Conservation (phyloP, 1,139 yeast species). For the Candida gigantensis region DNA sequence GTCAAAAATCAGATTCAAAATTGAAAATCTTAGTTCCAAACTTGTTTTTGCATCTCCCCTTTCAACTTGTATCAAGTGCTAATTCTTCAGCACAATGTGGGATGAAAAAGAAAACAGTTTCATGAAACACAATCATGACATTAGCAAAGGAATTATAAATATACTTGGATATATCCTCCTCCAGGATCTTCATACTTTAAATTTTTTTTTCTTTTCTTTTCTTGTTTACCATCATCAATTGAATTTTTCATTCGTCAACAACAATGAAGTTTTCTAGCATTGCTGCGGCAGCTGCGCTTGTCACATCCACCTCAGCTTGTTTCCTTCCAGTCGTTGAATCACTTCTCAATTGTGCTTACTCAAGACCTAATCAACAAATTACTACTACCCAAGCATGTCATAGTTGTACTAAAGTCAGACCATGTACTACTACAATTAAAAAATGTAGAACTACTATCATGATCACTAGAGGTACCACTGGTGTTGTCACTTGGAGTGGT, state of each 20-base stretch:
- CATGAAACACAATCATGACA: background rate
- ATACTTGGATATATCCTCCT: background rate
- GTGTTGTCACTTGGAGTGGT: constrained; percentile 7
- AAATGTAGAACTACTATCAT: constrained; percentile 3
- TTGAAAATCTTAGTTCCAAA: no score
- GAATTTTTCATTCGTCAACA: background rate
- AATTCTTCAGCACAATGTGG: background rate
- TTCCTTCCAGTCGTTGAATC: constrained; percentile 6
- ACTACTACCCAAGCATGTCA: background rate
- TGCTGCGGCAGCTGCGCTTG: constrained; percentile 6
- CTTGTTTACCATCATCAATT: background rate
- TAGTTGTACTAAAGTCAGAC: background rate
- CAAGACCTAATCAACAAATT: background rate
- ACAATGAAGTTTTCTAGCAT: constrained; percentile 6
- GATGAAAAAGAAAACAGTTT: no score
- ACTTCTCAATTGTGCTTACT: constrained; percentile 5
- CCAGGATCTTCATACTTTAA: background rate
- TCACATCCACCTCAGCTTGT: constrained; percentile 3
- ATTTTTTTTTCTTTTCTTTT: constrained; percentile 2
- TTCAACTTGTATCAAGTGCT: constrained; percentile 4
- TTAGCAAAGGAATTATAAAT: no score
- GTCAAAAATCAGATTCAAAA: no score
- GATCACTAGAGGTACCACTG: constrained; percentile 4
- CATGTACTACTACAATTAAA: constrained; percentile 5
- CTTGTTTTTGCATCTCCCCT: no score